Evolutionary conservation across 345 rosid genomes (phyloP).

Genomic region (Turnera subulata): DNA sequence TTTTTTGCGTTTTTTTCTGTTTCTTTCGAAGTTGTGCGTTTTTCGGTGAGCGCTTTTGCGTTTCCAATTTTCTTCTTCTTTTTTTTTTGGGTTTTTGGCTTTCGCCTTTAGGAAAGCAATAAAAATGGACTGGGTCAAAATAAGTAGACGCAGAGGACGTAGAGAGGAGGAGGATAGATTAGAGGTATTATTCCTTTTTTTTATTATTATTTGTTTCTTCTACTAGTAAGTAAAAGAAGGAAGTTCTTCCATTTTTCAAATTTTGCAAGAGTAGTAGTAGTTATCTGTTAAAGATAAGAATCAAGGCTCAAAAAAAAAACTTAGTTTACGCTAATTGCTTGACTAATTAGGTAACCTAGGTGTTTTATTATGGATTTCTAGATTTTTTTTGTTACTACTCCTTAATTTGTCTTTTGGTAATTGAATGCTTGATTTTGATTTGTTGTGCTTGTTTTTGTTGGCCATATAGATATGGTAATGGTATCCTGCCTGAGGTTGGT

Average conservation of each 20-base stretch:
- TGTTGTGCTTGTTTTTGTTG: conserved; percentile 5
- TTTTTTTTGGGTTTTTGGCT: background rate
- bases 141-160: conserved; percentile 7
- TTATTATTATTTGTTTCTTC: background rate
- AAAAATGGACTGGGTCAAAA: conserved; percentile 9
- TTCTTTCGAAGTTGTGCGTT: too few species aligned
- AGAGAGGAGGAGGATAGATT: background rate
- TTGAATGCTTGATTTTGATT: background rate
- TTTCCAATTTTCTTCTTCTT: too few species aligned
- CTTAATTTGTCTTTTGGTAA: too few species aligned
- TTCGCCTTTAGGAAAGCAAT: background rate
- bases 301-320: background rate
- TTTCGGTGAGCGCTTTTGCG: too few species aligned
- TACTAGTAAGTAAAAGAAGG: too few species aligned
- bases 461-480: too few species aligned
- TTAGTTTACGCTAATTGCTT: background rate
- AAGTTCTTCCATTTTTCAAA: too few species aligned
- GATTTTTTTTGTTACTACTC: too few species aligned
- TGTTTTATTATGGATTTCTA: too few species aligned
- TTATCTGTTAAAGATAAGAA: background rate
- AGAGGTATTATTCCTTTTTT: conserved; percentile 12
- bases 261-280: too few species aligned
- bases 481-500: too few species aligned
- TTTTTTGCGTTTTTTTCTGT: background rate
- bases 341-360: too few species aligned